Conservation (phyloP, 345 rosid genomes). For the Populus ilicifolia region DNA sequence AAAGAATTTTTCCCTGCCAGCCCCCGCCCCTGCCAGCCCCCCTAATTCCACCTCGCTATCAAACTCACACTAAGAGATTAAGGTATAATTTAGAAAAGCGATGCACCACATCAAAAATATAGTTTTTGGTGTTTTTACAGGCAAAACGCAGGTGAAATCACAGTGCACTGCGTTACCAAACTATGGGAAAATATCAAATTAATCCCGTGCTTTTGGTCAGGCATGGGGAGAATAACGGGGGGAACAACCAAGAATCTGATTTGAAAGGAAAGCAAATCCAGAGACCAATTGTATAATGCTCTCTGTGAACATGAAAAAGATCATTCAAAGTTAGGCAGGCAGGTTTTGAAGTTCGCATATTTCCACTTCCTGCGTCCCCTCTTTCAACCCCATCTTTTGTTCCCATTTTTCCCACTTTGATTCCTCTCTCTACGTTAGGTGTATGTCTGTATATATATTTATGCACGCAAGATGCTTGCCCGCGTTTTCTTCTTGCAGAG, state of each 20-base stretch:
- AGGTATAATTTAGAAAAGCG: too few relatives aligned
- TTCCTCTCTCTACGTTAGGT: not conserved
- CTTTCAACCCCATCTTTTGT: not conserved
- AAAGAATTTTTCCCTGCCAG: too few relatives aligned
- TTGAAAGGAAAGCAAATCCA: not conserved
- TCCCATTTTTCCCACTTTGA: not conserved
- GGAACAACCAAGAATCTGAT: not conserved
- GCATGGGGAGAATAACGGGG: not conserved
- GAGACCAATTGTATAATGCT: not conserved
- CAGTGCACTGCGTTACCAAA: too few relatives aligned
- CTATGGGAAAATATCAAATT: too few relatives aligned
- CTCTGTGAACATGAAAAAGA: not conserved
- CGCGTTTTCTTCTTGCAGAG: not conserved
- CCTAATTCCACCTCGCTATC: too few relatives aligned
- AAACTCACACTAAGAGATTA: too few relatives aligned
- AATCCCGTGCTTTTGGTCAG: not conserved
- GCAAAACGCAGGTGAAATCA: too few relatives aligned
- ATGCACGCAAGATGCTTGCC: not conserved
- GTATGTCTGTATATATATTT: too few relatives aligned
- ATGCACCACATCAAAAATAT: too few relatives aligned
- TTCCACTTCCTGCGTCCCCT: not conserved
- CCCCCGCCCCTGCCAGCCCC: too few relatives aligned
- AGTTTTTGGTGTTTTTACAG: too few relatives aligned
- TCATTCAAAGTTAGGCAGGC: slow-evolving; percentile 8
- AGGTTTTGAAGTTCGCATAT: not conserved